Conservation (phyloP, 495 filamentous ascomycete species). For the Podospora comata region DNA sequence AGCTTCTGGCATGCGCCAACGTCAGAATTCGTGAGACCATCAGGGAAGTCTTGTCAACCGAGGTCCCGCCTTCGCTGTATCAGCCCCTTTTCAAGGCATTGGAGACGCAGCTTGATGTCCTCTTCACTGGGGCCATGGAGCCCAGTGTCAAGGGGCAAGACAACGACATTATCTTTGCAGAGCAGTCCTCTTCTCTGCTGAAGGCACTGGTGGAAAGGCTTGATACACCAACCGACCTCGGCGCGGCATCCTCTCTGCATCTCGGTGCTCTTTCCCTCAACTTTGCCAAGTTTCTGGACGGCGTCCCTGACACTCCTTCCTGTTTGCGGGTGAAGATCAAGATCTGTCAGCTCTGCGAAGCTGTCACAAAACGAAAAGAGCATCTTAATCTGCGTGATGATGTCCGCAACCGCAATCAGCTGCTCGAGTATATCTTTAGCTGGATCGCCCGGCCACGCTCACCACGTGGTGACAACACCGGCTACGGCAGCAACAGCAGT, state of each 20-base stretch:
- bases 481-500: constrained; percentile 13
- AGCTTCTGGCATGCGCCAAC: constrained; percentile 59
- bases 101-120: constrained; percentile 56
- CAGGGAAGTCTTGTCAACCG: constrained; percentile 58
- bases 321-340: constrained; percentile 61
- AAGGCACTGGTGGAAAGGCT: constrained; percentile 60
- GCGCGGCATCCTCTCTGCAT: constrained; percentile 55
- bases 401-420: constrained; percentile 60
- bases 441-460: constrained; percentile 60
- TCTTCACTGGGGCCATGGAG: constrained; percentile 53
- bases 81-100: constrained; percentile 58
- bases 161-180: constrained; percentile 58
- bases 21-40: constrained; percentile 61
- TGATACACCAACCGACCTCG: constrained; percentile 55
- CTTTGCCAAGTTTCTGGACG: constrained; percentile 60
- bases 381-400: constrained; percentile 63
- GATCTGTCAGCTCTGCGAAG: constrained; percentile 61
- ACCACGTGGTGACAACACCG: constrained; percentile 29
- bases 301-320: constrained; percentile 47
- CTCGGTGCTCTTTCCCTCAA: constrained; percentile 57
- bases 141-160: constrained; percentile 52
- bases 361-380: constrained; percentile 62
- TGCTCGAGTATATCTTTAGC: constrained; percentile 60
- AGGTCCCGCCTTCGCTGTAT: constrained; percentile 57
- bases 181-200: constrained; percentile 60